Percentiles rank a stretch among this genome's conserved stretches.
phyloP scores from a whole-genome alignment of 2,329 filamentous ascomycete genomes.

The Purpureocillium takamizusanense region DNA sequence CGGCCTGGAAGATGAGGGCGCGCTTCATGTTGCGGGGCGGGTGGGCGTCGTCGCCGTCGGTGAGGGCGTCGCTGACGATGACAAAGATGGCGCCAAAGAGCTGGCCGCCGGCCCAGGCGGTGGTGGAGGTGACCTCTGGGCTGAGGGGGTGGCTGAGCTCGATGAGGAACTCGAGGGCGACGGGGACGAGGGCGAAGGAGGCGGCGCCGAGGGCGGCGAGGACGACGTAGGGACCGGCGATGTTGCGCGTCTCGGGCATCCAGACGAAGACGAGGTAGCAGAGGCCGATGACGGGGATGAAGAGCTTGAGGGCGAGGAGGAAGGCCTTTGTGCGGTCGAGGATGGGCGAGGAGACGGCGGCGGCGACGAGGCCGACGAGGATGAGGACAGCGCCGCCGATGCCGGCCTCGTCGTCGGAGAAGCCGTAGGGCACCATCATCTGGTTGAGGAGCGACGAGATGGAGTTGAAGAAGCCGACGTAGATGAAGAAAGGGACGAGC shows the following conservation, averaged over 20 bases:
- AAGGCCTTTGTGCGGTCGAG: constrained; percentile 81
- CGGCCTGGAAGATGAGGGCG: constrained; percentile 70
- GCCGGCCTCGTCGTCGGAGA: constrained; percentile 74
- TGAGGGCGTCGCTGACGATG: constrained; percentile 69
- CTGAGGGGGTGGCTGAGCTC: constrained; percentile 81
- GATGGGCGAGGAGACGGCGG: constrained; percentile 71
- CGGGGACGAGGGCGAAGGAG: constrained; percentile 71
- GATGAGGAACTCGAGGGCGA: constrained; percentile 78
- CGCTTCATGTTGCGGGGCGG: constrained; percentile 66
- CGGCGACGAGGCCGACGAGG: constrained; percentile 69
- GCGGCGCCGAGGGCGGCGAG: constrained; percentile 70
- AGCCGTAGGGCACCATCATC: constrained; percentile 79
- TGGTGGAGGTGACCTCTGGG: constrained; percentile 74
- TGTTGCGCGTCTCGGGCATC: constrained; percentile 51
- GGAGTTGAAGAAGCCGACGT: constrained; percentile 91
- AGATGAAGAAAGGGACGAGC: constrained; percentile 70
- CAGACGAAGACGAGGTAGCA: constrained; percentile 73
- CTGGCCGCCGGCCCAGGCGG: constrained; percentile 83
- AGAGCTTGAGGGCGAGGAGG: constrained; percentile 59
- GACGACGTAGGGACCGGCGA: constrained; percentile 66
- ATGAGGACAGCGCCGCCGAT: constrained; percentile 87
- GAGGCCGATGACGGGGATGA: constrained; percentile 66
- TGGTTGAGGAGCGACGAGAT: constrained; percentile 83
- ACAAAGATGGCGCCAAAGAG: constrained; percentile 79
- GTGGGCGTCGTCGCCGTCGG: constrained; percentile 36